phyloP scores from a whole-genome alignment of 331 rosid genomes.

The Malus hybrid region DNA sequence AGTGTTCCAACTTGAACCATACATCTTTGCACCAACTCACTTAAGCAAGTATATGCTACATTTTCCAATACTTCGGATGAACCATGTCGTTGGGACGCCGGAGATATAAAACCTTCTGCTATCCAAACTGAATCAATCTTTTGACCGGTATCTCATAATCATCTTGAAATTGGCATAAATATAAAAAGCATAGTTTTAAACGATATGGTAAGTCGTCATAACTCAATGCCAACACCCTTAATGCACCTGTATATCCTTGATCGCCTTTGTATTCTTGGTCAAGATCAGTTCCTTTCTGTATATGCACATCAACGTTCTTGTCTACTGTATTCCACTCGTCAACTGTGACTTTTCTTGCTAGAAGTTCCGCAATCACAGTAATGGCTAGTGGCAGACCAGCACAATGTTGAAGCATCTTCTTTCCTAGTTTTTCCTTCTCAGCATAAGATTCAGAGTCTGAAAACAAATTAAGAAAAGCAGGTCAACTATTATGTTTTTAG shows the following conservation, averaged over 20 bases:
- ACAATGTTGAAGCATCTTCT: not conserved
- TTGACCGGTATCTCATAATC: not conserved
- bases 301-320: not conserved
- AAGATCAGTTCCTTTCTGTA: not conserved
- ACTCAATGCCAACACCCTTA: constrained; percentile 1
- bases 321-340: not conserved
- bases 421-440: not conserved
- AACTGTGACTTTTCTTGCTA: not conserved
- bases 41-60: not conserved
- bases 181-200: constrained; percentile 3
- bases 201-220: not conserved
- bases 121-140: not conserved
- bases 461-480: too few species aligned
- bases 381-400: not conserved
- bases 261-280: too few species aligned
- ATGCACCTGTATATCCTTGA: not conserved
- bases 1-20: not conserved
- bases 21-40: not conserved
- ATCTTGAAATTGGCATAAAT: not conserved
- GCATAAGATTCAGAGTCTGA: too few species aligned
- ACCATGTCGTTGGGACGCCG: not conserved
- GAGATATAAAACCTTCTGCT: constrained; percentile 5
- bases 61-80: not conserved
- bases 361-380: not conserved
- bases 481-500: too few species aligned